Evolutionary conservation across 2,329 filamentous ascomycete species (phyloP), one percentile per base, ranked within the genome.

Genomic region (Rhytidhysteron rufulum): DNA sequence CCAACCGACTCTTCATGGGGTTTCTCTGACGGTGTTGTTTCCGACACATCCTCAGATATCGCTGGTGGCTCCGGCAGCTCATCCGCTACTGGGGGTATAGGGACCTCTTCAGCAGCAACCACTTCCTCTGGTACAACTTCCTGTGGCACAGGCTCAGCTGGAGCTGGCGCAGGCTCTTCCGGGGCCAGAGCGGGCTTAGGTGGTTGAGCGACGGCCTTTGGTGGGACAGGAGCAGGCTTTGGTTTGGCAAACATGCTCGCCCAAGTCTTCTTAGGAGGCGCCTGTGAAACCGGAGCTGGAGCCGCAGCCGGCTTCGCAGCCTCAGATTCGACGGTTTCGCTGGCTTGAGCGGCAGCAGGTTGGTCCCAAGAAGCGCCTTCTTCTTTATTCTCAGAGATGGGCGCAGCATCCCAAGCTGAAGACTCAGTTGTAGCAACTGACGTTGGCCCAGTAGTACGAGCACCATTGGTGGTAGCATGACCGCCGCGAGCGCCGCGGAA

Each of bases 351-450:
- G 30, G 51, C 42, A 11, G 51, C 47, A 32, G 57, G 40, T 36
- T 41, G 31, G 22, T 56, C 57, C 40, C 41, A 49, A 44, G 50
- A 36, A 43, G 50, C 43, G 40, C 46, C 44, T 27, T 54, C 43
- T 30, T 56, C 56, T 42, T 54, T 58, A 34, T 50, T 39, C 36
- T 64, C 55, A 17, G 53, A 47, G 21, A 56, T 37, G 20, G 48
- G 42, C 34, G 73, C 63, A 45, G 74, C 65, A 42, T 71, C 77
- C 80, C 80, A 86, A 44, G 78, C 80, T 44, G 70, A 63, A 11
- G 84, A 84, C 58, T 90, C 85, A 48, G 80, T 77, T 46, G 85
- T 86, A 31, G 85, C 83, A 43, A 86, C 73, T 42, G 83, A 85
- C 78, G 71, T 79, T 80, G 63, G 30, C 39, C 55, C 47, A 43